Evolutionary conservation across 345 rosid species (phyloP), one percentile per base, ranked within the genome.

Genomic region (Eucalyptus urophylla): DNA sequence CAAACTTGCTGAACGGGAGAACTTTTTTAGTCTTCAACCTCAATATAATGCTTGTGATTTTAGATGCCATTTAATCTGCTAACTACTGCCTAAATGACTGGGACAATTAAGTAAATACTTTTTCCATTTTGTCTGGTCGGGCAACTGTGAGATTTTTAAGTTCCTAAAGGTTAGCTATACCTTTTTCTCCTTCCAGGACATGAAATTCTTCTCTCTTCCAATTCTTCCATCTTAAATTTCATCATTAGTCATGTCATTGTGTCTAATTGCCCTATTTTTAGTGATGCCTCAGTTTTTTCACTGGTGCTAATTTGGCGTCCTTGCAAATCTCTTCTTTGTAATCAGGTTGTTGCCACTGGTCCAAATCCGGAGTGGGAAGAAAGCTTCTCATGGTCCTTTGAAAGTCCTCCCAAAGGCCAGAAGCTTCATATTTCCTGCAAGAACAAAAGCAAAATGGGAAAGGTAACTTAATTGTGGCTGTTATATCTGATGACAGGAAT

Each of bases 401-500:
- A 98, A 90, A 97, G 98, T 91, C 99, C 99, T 90, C 99, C 99
- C 17, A 98, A 98, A 92, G 99, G 99, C 90, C 99, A 97, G 89
- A 98, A 98, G 91, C 99, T 96, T 90, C 99, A 96, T 54, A 98
- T 98, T 33, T 96, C 99, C 49, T 98, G 99, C 97, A 98, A 97
- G 93, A 98, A 96, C 88, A 98, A 96, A 94, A 98, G 99, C 94
- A 98, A 97, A 94, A 97, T 98, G 99, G 99, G 99, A 87, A 98
- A 98, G 99, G 99, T 95, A 93, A 90, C 37, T 88, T 13, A 16
- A 80, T 25, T 3, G 49, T 45, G 25, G 37, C 86, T 45, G 15
- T 72, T n/a, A 19, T 86, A 40, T 53, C 44, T 86, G 19, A 81
- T 69, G 15, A 45, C 80, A 44, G 49, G 14, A 86, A 85, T 62